These are phyloP conservation scores for Metarhizium humberi DNA, from an alignment of 2,329 filamentous ascomycete genomes.

Conservation along the genomic window DNA sequence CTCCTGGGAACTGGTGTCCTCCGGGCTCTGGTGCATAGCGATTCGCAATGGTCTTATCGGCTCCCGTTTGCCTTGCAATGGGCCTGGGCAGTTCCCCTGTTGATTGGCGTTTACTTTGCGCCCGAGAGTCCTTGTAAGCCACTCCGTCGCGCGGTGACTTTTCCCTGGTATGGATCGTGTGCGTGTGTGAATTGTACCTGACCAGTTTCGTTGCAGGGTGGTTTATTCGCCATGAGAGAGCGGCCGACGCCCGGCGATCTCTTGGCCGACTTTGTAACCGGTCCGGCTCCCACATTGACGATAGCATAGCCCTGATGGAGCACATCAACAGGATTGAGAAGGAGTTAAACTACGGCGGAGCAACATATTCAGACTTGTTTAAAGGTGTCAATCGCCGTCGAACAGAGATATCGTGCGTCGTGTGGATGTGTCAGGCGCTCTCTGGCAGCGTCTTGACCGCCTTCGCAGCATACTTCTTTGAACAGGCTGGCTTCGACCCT, in stretches of 20 bases:
- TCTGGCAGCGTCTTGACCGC: conserved; percentile 13
- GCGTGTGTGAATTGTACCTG: neutral
- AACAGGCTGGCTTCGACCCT: conserved; percentile 29
- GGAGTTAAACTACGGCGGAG: conserved; percentile 24
- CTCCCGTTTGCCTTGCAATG: conserved; percentile 32
- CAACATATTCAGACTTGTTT: conserved; percentile 5
- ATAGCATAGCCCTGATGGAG: conserved; percentile 32
- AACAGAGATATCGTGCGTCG: conserved; percentile 18
- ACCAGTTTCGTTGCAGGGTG: neutral
- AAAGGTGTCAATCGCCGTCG: conserved; percentile 16
- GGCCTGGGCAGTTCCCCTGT: conserved; percentile 27
- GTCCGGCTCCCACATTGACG: conserved; percentile 27
- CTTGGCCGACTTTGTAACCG: conserved; percentile 18
- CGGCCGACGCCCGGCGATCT: neutral
- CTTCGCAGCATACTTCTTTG: conserved; percentile 30
- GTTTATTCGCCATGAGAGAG: neutral
- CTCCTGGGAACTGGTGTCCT: conserved; percentile 26
- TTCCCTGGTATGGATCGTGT: neutral
- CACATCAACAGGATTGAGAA: conserved; percentile 34
- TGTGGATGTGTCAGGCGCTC: conserved; percentile 17
- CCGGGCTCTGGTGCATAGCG: conserved; percentile 20
- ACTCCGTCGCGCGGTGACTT: neutral
- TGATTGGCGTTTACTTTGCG: conserved; percentile 24
- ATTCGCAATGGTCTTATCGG: conserved; percentile 25
- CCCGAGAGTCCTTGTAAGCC: conserved; percentile 29